A percentile compares a stretch with the other conserved stretches of the same genome.
Evolutionary conservation across 2,329 filamentous ascomycete species (phyloP).

Genomic region (Echinosphaeria canescens): DNA sequence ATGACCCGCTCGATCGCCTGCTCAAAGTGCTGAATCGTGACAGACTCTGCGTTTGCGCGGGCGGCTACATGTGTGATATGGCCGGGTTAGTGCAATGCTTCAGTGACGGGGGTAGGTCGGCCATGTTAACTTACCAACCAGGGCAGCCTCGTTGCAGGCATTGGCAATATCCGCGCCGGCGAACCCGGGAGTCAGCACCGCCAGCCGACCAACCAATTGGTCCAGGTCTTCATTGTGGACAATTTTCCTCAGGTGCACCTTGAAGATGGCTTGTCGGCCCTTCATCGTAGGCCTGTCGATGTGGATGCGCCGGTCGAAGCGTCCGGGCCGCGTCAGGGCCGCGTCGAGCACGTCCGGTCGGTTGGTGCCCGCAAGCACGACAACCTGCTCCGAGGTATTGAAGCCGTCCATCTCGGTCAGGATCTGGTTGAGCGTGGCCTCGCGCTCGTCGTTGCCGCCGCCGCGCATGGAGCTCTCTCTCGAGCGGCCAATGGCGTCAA

Average conservation of each 20-base stretch:
- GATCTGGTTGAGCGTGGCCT: constrained; percentile 95
- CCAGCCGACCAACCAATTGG: constrained; percentile 67
- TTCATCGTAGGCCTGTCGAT: constrained; percentile 96
- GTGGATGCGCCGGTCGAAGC: constrained; percentile 89
- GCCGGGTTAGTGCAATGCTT: no score
- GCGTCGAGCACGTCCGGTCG: constrained; percentile 86
- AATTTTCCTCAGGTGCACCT: constrained; percentile 85
- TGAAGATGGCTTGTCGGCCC: constrained; percentile 88
- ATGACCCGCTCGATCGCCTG: constrained; percentile 95
- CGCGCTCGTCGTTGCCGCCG: constrained; percentile 91
- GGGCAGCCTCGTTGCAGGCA: constrained; percentile 89
- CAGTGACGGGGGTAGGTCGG: no score
- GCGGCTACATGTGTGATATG: constrained; percentile 45
- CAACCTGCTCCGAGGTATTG: constrained; percentile 90
- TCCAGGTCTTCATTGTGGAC: constrained; percentile 82
- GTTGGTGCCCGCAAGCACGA: constrained; percentile 93
- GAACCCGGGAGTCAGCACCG: constrained; percentile 88
- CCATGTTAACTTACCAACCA: constrained; percentile 50
- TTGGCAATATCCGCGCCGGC: constrained; percentile 97
- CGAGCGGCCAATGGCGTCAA: constrained; percentile 89
- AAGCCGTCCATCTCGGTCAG: constrained; percentile 99
- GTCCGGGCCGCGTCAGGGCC: constrained; percentile 86
- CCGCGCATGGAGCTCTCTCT: constrained; percentile 54
- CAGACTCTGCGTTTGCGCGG: constrained; percentile 55
- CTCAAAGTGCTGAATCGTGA: constrained; percentile 84